Conservation (phyloP, 176 grass and related monocot species). For the Lolium multiflorum region DNA sequence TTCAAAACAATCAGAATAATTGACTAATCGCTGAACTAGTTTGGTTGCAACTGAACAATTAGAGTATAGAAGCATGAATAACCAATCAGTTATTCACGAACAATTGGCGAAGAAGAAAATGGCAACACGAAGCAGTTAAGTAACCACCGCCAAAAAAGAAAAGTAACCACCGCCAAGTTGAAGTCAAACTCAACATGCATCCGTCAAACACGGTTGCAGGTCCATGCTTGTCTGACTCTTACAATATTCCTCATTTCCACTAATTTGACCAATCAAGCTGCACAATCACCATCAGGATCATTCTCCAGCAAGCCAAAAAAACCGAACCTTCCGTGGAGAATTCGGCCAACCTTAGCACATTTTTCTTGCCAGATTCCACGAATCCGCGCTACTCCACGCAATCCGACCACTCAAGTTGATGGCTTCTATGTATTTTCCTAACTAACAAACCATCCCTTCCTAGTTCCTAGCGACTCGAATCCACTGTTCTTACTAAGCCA, state of each 20-base stretch:
- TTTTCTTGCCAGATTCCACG: not conserved
- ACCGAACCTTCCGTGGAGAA: slow-evolving; percentile 13
- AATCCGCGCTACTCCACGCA: slow-evolving; percentile 2
- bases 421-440: not conserved
- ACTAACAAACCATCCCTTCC: not conserved
- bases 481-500: not conserved
- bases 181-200: slow-evolving; percentile 47
- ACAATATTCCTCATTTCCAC: not conserved
- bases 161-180: slow-evolving; percentile 31
- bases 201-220: slow-evolving; percentile 33
- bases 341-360: not conserved
- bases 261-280: slow-evolving; percentile 19
- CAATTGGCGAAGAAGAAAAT: not conserved
- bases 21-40: not conserved
- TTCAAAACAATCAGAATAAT: not conserved
- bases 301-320: not conserved
- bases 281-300: slow-evolving; percentile 39
- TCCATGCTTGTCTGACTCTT: slow-evolving; percentile 27
- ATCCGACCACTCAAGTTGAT: slow-evolving; percentile 38
- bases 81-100: not conserved
- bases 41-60: slow-evolving; percentile 6
- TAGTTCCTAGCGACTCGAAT: slow-evolving; percentile 21
- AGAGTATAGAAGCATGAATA: not conserved
- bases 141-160: slow-evolving; percentile 28
- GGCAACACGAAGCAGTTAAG: not conserved